Conservation (phyloP, 2,329 filamentous ascomycete genomes). For the Fusarium sp. region DNA sequence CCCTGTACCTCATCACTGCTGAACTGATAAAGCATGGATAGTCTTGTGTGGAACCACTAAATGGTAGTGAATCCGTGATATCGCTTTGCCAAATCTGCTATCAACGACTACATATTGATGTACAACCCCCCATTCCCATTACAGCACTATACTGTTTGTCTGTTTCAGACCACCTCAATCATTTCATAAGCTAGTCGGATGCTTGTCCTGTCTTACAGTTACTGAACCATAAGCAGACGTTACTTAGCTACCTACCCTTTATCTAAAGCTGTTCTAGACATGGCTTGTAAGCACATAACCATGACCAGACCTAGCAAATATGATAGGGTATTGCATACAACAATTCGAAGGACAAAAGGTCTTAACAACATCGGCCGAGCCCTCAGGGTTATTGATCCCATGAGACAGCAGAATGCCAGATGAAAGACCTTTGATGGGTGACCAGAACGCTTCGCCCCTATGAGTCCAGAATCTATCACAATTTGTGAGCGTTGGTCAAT, state of each 20-base stretch:
- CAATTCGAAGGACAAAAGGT: not conserved
- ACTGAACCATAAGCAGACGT: not conserved
- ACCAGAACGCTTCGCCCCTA: not conserved
- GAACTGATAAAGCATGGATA: not conserved
- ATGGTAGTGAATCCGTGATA: not conserved
- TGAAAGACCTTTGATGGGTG: not conserved
- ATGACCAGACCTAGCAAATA: not conserved
- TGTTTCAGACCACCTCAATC: not conserved
- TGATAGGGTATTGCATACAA: not conserved
- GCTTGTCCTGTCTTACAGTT: not conserved
- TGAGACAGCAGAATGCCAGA: not conserved
- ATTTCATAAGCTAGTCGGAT: not conserved
- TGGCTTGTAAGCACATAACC: not conserved
- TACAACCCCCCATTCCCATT: not conserved
- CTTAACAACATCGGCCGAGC: not conserved
- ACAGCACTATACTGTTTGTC: not conserved
- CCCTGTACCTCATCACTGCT: not conserved
- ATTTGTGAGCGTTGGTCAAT: not conserved
- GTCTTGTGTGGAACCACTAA: not conserved
- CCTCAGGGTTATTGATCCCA: not conserved
- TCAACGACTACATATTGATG: not conserved
- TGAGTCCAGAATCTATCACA: not conserved
- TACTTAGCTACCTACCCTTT: not conserved
- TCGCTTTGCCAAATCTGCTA: not conserved
- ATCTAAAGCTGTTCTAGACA: not conserved